Evolutionary conservation across 2,329 filamentous ascomycete genomes (phyloP).

Genomic region (Trichocomaceae sp.): DNA sequence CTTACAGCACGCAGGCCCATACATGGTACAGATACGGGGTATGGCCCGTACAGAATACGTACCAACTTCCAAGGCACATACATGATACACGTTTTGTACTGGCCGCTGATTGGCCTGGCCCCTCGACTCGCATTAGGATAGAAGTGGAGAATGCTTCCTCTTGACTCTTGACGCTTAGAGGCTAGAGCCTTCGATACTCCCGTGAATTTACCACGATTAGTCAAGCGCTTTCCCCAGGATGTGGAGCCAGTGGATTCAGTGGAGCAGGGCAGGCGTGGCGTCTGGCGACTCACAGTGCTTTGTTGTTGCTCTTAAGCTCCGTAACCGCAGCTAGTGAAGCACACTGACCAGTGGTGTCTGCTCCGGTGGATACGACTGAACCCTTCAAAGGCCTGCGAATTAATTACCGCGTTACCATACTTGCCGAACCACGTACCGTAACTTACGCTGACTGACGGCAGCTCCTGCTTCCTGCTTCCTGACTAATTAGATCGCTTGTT

Average conservation of each 20-base stretch:
- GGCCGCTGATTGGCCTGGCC: not conserved
- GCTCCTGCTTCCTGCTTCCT: not conserved
- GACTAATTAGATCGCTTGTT: not conserved
- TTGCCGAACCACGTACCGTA: not conserved
- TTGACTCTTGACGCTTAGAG: too few relatives aligned
- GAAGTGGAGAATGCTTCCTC: not conserved
- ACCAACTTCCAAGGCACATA: not conserved
- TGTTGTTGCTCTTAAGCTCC: not conserved
- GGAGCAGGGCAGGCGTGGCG: slow-evolving; percentile 3
- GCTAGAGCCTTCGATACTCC: not conserved
- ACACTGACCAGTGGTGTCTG: not conserved
- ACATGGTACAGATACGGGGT: not conserved
- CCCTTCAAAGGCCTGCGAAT: not conserved
- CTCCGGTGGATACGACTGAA: slow-evolving; percentile 4
- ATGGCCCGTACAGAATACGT: not conserved
- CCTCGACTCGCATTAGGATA: too few relatives aligned
- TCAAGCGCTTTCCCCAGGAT: not conserved
- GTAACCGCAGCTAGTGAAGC: slow-evolving; percentile 8
- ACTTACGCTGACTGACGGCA: not conserved
- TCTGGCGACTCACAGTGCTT: slow-evolving; percentile 4
- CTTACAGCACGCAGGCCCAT: not conserved
- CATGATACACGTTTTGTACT: not conserved
- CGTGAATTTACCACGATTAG: not conserved
- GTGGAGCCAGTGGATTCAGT: not conserved
- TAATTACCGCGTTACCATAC: not conserved